Conservation (phyloP, 2,329 filamentous ascomycete species). For the Ceratocystis alfenasii region DNA sequence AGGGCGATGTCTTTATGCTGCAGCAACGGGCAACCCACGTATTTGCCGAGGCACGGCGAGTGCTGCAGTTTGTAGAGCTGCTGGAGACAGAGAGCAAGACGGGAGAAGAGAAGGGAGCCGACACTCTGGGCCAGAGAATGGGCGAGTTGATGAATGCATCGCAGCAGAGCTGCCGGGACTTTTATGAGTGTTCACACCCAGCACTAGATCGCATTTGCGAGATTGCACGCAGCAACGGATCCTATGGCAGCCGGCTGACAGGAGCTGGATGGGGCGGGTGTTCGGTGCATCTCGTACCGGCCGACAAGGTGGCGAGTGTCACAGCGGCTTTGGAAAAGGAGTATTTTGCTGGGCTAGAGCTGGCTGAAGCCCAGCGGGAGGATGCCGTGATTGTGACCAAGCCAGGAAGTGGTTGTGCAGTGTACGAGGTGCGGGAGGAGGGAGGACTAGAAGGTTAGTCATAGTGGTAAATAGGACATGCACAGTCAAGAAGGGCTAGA, state of each 20-base stretch:
- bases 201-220: slow-evolving; percentile 83
- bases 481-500: background rate
- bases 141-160: slow-evolving; percentile 81
- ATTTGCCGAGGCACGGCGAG: slow-evolving; percentile 76
- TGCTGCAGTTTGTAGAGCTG: slow-evolving; percentile 68
- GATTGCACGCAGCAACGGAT: slow-evolving; percentile 65
- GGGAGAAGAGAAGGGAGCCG: slow-evolving; percentile 21
- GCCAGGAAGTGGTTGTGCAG: slow-evolving; percentile 58
- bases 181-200: slow-evolving; percentile 84
- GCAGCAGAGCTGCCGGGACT: slow-evolving; percentile 71
- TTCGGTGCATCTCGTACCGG: slow-evolving; percentile 83
- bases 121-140: slow-evolving; percentile 45
- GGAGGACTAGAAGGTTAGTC: background rate
- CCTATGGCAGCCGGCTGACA: slow-evolving; percentile 75
- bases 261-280: slow-evolving; percentile 97
- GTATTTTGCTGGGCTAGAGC: slow-evolving; percentile 57
- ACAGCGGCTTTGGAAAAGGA: slow-evolving; percentile 64
- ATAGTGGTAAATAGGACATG: background rate
- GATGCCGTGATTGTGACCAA: slow-evolving; percentile 80
- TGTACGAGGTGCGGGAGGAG: slow-evolving; percentile 7
- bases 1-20: slow-evolving; percentile 76
- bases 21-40: slow-evolving; percentile 83
- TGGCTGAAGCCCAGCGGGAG: slow-evolving; percentile 50
- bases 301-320: slow-evolving; percentile 66
- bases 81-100: slow-evolving; percentile 38